These are phyloP conservation scores for Coniophora puteana DNA, from an alignment of 1,284 basidiomycete genomes.

Conservation along the genomic window DNA sequence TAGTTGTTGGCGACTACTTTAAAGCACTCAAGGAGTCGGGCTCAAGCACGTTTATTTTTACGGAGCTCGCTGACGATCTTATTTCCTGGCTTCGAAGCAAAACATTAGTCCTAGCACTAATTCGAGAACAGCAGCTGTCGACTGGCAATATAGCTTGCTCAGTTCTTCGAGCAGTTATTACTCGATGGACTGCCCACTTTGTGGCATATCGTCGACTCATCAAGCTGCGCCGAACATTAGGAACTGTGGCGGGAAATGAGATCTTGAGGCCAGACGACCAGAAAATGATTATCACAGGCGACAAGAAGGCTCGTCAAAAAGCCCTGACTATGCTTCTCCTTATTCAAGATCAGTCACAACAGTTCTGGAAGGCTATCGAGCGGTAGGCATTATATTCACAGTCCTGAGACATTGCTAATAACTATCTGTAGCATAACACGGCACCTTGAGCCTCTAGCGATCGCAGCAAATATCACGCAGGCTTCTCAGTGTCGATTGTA, in stretches of 20 bases:
- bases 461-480: constrained; percentile 30
- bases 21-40: no score
- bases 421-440: constrained; percentile 18
- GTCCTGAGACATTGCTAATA: neutral
- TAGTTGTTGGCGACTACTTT: constrained; percentile 29
- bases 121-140: constrained; percentile 17
- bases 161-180: constrained; percentile 28
- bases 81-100: constrained; percentile 34
- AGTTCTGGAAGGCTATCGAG: constrained; percentile 14
- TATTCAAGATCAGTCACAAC: constrained; percentile 1
- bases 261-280: constrained; percentile 13
- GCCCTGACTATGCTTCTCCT: neutral
- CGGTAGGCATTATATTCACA: constrained; percentile 10
- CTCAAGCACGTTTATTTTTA: constrained; percentile 10
- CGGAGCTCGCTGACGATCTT: constrained; percentile 21
- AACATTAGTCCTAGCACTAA: constrained; percentile 22
- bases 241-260: neutral
- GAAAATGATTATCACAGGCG: constrained; percentile 15
- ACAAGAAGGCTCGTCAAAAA: constrained; percentile 11
- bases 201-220: constrained; percentile 17
- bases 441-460: constrained; percentile 30
- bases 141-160: constrained; percentile 10
- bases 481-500: constrained; percentile 24
- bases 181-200: constrained; percentile 31
- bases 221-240: constrained; percentile 15